phyloP scores from a whole-genome alignment of 306 rosid genomes.

The Astragalus membranaceus region DNA sequence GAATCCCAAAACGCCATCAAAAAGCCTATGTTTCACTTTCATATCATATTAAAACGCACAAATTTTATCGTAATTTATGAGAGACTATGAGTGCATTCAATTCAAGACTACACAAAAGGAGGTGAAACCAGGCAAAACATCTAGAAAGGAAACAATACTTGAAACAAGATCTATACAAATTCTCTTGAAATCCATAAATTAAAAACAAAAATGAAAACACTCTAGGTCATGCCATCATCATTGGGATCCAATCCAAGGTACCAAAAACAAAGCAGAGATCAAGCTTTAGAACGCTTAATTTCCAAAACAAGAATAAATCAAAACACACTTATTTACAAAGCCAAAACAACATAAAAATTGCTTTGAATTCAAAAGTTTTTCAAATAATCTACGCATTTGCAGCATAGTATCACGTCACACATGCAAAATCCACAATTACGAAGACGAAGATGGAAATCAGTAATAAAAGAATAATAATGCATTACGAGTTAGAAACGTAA shows the following conservation, averaged over 20 bases:
- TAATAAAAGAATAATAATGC: background rate
- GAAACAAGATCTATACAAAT: constrained; percentile 1
- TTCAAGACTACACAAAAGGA: background rate
- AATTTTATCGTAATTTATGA: background rate
- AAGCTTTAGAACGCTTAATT: background rate
- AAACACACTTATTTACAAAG: background rate
- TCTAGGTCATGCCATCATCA: background rate
- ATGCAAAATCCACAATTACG: background rate
- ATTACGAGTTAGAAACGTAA: background rate
- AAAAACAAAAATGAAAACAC: background rate
- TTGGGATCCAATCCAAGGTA: background rate
- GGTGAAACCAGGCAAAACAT: background rate
- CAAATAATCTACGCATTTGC: background rate
- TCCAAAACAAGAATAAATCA: background rate
- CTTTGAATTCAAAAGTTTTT: background rate
- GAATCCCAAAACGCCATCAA: background rate
- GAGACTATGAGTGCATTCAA: background rate
- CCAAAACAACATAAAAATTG: background rate
- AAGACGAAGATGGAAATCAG: background rate
- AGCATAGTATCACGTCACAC: background rate
- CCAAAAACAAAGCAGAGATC: background rate
- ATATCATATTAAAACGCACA: background rate
- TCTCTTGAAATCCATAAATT: background rate
- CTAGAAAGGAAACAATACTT: background rate
- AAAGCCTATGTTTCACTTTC: background rate